These are phyloP conservation scores for Lipomyces yarrowii DNA, from an alignment of 1,139 yeast genomes.

Conservation along the genomic window DNA sequence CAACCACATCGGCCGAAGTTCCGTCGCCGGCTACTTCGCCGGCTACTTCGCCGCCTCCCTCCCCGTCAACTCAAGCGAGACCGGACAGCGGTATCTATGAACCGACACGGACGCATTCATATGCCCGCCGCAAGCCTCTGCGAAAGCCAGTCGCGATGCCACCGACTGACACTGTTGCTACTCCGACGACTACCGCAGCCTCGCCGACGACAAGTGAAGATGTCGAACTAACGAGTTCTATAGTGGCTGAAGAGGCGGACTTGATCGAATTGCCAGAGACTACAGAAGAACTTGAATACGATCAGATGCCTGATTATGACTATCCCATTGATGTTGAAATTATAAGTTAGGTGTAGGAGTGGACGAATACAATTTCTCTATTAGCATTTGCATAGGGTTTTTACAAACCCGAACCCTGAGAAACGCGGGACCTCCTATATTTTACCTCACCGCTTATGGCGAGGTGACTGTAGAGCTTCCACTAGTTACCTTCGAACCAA, in stretches of 20 bases:
- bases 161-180: not conserved
- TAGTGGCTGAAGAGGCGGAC: not conserved
- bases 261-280: not conserved
- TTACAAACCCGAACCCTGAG: too few species aligned
- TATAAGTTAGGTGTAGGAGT: too few species aligned
- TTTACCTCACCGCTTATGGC: too few species aligned
- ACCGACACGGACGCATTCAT: not conserved
- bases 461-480: too few species aligned
- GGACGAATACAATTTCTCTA: too few species aligned
- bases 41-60: not conserved
- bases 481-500: too few species aligned
- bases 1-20: not conserved
- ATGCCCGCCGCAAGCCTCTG: constrained; percentile 3
- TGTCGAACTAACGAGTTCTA: not conserved
- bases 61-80: not conserved
- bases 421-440: too few species aligned
- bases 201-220: not conserved
- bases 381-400: too few species aligned
- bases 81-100: not conserved
- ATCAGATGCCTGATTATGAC: not conserved
- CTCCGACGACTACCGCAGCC: not conserved
- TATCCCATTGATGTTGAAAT: too few species aligned
- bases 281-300: not conserved
- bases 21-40: not conserved
- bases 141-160: constrained; percentile 2